Evolutionary conservation across 352 stramenopile genomes (phyloP), one percentile per base, ranked within the genome.

Genomic region (Globisporangium polare): DNA sequence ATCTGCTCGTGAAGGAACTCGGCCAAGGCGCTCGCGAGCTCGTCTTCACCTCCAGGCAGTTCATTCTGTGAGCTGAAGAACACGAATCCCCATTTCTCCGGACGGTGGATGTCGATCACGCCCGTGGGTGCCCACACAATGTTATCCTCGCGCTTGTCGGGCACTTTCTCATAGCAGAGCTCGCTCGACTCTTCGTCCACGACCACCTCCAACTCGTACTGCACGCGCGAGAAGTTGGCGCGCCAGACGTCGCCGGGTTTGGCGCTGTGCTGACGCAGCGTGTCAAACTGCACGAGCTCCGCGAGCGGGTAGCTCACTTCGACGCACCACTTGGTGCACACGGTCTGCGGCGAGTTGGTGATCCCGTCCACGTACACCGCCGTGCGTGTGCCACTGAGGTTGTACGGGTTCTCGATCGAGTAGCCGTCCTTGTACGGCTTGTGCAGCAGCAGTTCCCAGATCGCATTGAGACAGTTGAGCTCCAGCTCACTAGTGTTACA

Each of bases 191-290:
- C 71, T n/a, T 62, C 42, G 33, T 89, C 69, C 17, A 83, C 56
- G 5, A 83, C 67, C 2, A 67, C 73, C 26, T 76, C 62, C 0
- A 92, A 58, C 29, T 88, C 62, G 53, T 92, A 93, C 61, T 97
- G 86, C 5, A 97, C 89, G n/a, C 89, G 78, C 20, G 80, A 94
- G 60, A 97, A 97, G 62, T 97, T 96, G 42, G 96, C 86, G 22
- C 90, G 78, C 86, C 86, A 96, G 51, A 92, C 75, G 26, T 89
- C 71, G 0, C 86, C 85, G 5, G 67, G 49, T 20, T 51, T 59
- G 0, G 49, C 66, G 1, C 52, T 51, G 52, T 75, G 77, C 42
- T 68, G 62, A 1, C 76, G 80, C 2, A 73, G 35, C 0, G 64
- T 68, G 56, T 88, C 73, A 52, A 91, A 87, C 50, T 87, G 71